These are phyloP conservation scores for Oenanthe sinensis DNA, from an alignment of 129 eudicot genomes.

Conservation along the genomic window DNA sequence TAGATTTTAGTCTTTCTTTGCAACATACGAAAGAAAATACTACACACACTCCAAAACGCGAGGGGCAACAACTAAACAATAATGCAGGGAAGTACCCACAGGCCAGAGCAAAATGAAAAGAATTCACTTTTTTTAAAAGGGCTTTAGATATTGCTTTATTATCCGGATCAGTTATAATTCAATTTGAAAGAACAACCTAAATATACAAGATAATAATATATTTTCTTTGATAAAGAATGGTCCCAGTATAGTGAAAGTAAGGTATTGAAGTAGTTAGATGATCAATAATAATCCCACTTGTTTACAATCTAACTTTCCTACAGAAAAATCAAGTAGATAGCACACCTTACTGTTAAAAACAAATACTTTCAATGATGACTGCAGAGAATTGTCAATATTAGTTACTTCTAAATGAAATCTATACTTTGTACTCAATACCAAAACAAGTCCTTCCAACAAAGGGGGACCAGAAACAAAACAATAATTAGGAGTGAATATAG, in stretches of 20 bases:
- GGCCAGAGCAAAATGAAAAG: not conserved
- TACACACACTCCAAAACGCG: not conserved
- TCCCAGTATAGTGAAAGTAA: conserved; percentile 4
- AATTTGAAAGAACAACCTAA: not conserved
- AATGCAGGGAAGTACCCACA: not conserved
- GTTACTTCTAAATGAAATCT: not conserved
- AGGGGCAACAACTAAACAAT: not conserved
- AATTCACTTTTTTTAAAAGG: not conserved
- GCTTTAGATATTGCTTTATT: not conserved
- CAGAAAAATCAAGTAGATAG: conserved; percentile 2
- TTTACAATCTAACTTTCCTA: not conserved
- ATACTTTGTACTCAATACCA: not conserved
- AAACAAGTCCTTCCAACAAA: not conserved
- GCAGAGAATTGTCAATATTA: not conserved
- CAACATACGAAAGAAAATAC: not conserved
- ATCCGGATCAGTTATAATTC: not conserved
- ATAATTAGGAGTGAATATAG: not conserved
- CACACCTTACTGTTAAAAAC: not conserved
- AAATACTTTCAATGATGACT: conserved; percentile 1
- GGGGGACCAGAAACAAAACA: not conserved
- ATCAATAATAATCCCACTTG: not conserved
- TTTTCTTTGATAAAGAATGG: not conserved
- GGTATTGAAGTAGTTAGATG: not conserved
- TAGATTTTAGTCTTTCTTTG: not conserved
- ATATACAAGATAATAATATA: not conserved